These are phyloP conservation scores for Fusarium irregulare DNA, from an alignment of 2,329 filamentous ascomycete species.

Conservation along the genomic window DNA sequence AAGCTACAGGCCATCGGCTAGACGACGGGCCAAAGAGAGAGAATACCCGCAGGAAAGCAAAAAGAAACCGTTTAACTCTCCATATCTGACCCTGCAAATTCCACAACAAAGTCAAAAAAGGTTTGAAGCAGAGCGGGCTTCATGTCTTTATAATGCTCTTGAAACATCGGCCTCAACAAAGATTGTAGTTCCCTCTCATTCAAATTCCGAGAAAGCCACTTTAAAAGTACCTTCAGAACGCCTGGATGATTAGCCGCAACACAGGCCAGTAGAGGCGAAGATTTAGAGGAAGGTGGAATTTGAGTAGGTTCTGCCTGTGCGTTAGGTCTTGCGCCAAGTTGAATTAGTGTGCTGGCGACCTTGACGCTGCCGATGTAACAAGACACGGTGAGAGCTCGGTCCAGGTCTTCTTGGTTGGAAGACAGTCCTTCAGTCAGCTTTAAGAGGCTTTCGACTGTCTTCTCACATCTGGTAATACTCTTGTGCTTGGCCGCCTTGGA, in stretches of 20 bases:
- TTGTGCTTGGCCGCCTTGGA: neutral
- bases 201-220: no score
- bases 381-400: neutral
- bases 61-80: neutral
- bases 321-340: neutral
- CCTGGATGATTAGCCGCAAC: neutral
- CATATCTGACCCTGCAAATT: neutral
- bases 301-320: neutral
- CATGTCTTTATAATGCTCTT: no score
- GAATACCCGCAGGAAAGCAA: neutral
- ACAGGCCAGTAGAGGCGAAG: neutral
- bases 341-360: neutral
- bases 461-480: neutral
- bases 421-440: neutral
- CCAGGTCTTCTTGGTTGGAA: neutral
- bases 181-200: no score
- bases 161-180: no score
- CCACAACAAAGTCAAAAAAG: neutral
- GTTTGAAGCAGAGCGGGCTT: no score
- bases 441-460: neutral
- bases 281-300: no score
- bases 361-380: neutral
- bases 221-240: neutral
- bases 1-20: neutral
- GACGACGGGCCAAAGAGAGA: no score